These are phyloP conservation scores for Trametopsis cervina DNA, from an alignment of 768 basidiomycete genomes.

Conservation along the genomic window DNA sequence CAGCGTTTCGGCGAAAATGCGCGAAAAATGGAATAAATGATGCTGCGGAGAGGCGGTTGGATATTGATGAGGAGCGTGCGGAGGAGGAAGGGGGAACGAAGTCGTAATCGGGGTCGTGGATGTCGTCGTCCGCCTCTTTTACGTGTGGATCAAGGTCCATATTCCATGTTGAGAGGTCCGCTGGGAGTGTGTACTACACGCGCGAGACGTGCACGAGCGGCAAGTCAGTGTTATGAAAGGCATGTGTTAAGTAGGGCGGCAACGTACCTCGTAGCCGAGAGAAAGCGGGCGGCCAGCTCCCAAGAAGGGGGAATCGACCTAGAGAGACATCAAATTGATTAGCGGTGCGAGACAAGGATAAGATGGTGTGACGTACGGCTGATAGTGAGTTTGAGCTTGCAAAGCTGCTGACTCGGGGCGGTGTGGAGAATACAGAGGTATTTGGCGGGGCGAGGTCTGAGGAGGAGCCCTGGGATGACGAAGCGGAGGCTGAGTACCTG, in stretches of 20 bases:
- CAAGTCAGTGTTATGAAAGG: not conserved
- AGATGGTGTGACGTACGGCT: constrained; percentile 9
- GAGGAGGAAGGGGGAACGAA: not conserved
- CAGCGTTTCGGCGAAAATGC: not conserved
- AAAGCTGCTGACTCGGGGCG: constrained; percentile 12
- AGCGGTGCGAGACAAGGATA: not conserved
- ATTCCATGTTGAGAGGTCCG: constrained; percentile 32
- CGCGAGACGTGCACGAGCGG: not conserved
- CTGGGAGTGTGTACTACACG: constrained; percentile 29
- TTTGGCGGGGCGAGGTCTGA: constrained; percentile 8
- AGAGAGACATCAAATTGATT: not conserved
- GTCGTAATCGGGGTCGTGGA: constrained; percentile 29
- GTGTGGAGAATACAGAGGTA: constrained; percentile 2
- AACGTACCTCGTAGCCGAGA: constrained; percentile 18
- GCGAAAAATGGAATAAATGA: not conserved
- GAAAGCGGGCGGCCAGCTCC: constrained; percentile 22
- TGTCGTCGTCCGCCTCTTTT: constrained; percentile 33
- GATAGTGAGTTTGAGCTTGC: constrained; percentile 18
- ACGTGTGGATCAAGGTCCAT: constrained; percentile 19
- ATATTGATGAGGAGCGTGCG: not conserved
- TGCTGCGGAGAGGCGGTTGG: not conserved
- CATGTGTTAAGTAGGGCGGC: not conserved
- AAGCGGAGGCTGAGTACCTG: constrained; percentile 9
- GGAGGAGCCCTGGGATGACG: constrained; percentile 7
- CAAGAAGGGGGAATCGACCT: constrained; percentile 23